Base-by-base conservation (phyloP, 2,329 filamentous ascomycete genomes). In the Verticillium alfalfae region DNA sequence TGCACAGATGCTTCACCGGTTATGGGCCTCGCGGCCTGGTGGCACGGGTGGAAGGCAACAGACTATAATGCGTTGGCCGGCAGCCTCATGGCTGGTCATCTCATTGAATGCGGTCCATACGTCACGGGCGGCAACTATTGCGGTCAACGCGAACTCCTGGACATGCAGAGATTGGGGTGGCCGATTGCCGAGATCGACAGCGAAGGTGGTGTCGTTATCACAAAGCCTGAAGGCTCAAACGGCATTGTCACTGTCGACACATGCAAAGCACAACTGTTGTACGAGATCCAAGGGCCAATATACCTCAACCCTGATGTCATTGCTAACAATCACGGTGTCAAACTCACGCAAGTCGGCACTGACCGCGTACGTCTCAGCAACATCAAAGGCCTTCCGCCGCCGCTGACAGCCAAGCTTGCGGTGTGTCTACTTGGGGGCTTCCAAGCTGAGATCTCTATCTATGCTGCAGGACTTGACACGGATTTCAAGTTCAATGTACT, bases 21-120 rank as follows among this genome's bases (percentile, higher is more conserved):
- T 0, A 84, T 86, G 62, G 84, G 80, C 0, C 81, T 82, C 0
- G 83, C 83, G 0, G 79, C 79, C 67, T 86, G 77, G 72, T 87
- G 83, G 79, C 77, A 86, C 60, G 71, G 74, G 1, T 87, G 83
- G 84, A 63, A 64, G 0, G 75, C 79, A 16, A 75, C 72, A 0
- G 75, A 80, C 31, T 83, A 78, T 22, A 78, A 86, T 62, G 66
- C 73, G 18, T 72, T 87, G 5, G 84, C 83, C 0, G 79, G 79
- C 0, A 73, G 81, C 0, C 67, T 85, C 0, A 69, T 85, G 4
- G 81, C 81, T 0, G 82, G 80, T 1, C 81, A 85, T 68, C 67
- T 84, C 6, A 83, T 84, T 49, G 83, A 85, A 66, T 85, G 82
- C 65, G 78, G 76, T 0, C 74, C 79, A 0, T 86, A 86, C 60